phyloP scores from a whole-genome alignment of 345 rosid genomes.

The Populus nigra region DNA sequence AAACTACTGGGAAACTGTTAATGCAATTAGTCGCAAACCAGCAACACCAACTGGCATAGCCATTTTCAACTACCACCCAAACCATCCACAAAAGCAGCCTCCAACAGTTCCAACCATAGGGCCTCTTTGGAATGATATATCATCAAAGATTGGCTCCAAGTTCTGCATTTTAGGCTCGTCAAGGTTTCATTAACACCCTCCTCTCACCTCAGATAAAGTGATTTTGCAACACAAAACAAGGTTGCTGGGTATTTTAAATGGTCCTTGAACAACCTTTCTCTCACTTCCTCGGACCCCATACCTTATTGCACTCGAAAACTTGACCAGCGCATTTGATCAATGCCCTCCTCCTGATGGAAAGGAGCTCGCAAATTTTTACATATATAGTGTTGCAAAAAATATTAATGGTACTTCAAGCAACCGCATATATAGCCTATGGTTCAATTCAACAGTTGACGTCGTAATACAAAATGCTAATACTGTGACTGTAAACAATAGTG shows the following conservation, averaged over 20 bases:
- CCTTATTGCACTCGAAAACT: slow-evolving; percentile 47
- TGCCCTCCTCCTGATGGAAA: slow-evolving; percentile 43
- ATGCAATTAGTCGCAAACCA: slow-evolving; percentile 48
- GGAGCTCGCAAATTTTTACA: slow-evolving; percentile 23
- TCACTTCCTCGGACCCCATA: slow-evolving; percentile 55
- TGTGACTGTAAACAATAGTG: slow-evolving; percentile 36
- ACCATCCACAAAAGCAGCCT: slow-evolving; percentile 42
- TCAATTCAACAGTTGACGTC: slow-evolving; percentile 54
- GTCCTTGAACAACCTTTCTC: slow-evolving; percentile 70
- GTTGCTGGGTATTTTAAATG: slow-evolving; percentile 38
- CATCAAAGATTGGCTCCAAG: slow-evolving; percentile 46
- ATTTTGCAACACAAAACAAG: slow-evolving; percentile 54
- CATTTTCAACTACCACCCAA: slow-evolving; percentile 53
- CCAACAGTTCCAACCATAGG: slow-evolving; percentile 37
- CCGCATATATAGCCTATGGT: slow-evolving; percentile 45
- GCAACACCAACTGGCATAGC: slow-evolving; percentile 48
- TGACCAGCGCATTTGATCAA: slow-evolving; percentile 37
- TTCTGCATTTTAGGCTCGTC: slow-evolving; percentile 46
- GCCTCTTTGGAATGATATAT: slow-evolving; percentile 47
- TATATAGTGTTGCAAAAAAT: slow-evolving; percentile 10
- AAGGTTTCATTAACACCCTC: slow-evolving; percentile 31
- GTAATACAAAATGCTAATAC: slow-evolving; percentile 60
- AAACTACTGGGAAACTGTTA: slow-evolving; percentile 66
- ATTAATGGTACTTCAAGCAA: slow-evolving; percentile 37
- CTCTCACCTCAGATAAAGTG: slow-evolving; percentile 47